Conservation (phyloP, 805 yeast species). For the Candida maris region DNA sequence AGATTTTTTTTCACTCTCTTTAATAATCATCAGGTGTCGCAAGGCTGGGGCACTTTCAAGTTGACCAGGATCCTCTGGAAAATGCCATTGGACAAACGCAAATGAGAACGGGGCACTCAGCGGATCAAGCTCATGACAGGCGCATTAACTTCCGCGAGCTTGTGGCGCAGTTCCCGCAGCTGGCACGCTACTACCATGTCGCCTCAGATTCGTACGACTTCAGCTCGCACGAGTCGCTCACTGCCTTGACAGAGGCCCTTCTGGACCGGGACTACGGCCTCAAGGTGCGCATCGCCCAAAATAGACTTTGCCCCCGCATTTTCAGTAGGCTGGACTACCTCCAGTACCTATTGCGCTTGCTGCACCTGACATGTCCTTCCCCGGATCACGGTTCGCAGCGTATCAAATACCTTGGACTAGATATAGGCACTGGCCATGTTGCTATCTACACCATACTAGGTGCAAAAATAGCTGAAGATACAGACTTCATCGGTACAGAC, state of each 20-base stretch:
- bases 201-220: constrained; percentile 18
- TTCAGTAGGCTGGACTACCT: constrained; percentile 30
- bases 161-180: constrained; percentile 13
- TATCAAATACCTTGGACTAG: constrained; percentile 30
- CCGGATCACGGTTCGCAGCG: neutral
- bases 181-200: constrained; percentile 12
- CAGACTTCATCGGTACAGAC: constrained; percentile 39
- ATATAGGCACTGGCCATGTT: constrained; percentile 49
- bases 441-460: constrained; percentile 46
- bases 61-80: too few species aligned
- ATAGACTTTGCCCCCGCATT: constrained; percentile 32
- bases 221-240: constrained; percentile 19
- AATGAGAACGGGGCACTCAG: too few species aligned
- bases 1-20: too few species aligned
- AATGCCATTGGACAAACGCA: too few species aligned
- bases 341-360: constrained; percentile 15
- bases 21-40: too few species aligned
- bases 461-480: constrained; percentile 8
- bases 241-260: constrained; percentile 19
- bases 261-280: constrained; percentile 17
- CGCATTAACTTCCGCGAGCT: constrained; percentile 13
- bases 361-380: constrained; percentile 4
- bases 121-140: neutral
- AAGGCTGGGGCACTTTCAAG: too few species aligned
- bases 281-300: constrained; percentile 11